A percentile compares a stretch with the other conserved stretches of the same genome.
Conservation (phyloP, 1,284 basidiomycete species). For the Boletellus deceptivus region DNA sequence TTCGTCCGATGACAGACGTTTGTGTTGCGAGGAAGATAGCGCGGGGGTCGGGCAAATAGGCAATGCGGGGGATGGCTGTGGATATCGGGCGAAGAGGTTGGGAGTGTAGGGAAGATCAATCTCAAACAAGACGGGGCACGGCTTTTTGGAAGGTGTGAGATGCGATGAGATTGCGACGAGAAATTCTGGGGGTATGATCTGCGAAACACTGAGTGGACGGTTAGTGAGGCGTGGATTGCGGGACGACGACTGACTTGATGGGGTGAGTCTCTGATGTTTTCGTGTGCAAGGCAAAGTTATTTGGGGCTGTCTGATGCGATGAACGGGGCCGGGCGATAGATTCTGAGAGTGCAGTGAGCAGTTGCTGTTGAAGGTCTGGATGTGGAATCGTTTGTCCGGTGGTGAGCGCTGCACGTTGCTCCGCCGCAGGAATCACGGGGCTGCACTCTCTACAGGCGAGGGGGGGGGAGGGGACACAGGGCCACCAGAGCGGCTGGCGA, state of each 20-base stretch:
- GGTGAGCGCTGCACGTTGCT: conserved; percentile 27
- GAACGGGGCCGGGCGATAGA: conserved; percentile 6
- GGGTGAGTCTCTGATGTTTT: conserved; percentile 85
- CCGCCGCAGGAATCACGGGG: conserved; percentile 22
- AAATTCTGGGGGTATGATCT: conserved; percentile 62
- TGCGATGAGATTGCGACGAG: conserved; percentile 57
- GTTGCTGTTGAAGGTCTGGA: conserved; percentile 24
- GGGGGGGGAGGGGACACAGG: conserved; percentile 23
- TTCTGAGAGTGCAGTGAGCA: conserved; percentile 24
- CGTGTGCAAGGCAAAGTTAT: conserved; percentile 27
- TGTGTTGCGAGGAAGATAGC: conserved; percentile 21
- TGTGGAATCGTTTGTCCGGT: conserved; percentile 15
- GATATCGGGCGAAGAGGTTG: conserved; percentile 36
- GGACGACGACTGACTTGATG: conserved; percentile 59
- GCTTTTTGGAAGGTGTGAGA: conserved; percentile 33
- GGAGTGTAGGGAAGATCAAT: conserved; percentile 43
- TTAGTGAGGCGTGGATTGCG: conserved; percentile 9
- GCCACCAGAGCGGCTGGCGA: conserved; percentile 55
- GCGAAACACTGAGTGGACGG: conserved; percentile 51
- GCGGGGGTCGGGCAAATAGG: conserved; percentile 10
- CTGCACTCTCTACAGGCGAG: background rate
- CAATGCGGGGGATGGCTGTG: conserved; percentile 21
- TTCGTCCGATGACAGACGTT: conserved; percentile 25
- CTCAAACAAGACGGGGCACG: conserved; percentile 48
- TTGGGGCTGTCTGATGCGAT: conserved; percentile 4